A percentile compares a stretch with the other conserved stretches of the same genome.
phyloP scores from a whole-genome alignment of 129 eudicot genomes.

The sunflower (Helianthus annuus) region HanXRQr2.0-SUNRISE NC_035439.2:115932881-115933380 shows the following conservation, averaged over 20 bases:
- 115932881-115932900: slow-evolving; percentile 86
- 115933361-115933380: background rate
- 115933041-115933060: background rate
- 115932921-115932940: slow-evolving; percentile 61
- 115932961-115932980: slow-evolving; percentile 10
- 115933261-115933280: background rate
- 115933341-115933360: background rate
- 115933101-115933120: background rate
- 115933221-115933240: slow-evolving; percentile 1
- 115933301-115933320: background rate
- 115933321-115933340: background rate
- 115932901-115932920: slow-evolving; percentile 82
- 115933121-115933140: slow-evolving; percentile 5
- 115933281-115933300: background rate
- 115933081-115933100: background rate
- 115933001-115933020: slow-evolving; percentile 9
- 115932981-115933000: slow-evolving; percentile 12
- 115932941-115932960: background rate
- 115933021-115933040: background rate
- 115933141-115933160: slow-evolving; percentile 1
- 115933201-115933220: background rate
- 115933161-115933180: background rate
- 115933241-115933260: background rate
- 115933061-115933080: background rate
- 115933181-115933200: background rate